Base-by-base conservation (phyloP, 2,329 filamentous ascomycete genomes). In the Venturia carpophila region DNA sequence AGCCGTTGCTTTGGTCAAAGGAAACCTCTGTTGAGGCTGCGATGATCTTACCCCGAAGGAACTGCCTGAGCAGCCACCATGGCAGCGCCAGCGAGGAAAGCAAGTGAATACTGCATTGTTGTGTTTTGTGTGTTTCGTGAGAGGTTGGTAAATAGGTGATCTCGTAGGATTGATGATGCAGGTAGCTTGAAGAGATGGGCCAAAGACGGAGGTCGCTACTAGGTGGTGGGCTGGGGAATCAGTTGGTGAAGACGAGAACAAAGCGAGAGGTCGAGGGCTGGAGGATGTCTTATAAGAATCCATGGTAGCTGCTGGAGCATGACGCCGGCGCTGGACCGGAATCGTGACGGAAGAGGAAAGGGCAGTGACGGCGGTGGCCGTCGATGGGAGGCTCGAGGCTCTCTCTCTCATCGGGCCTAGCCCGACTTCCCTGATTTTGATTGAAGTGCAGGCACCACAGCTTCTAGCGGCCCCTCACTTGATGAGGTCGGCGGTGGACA, bases 91-190 rank as follows among this genome's bases (percentile, higher is more conserved):
- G 73, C 73, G 66, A 77, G 69, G 71, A 76, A 64, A 66, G 72
- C 71, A 66, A 76, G 71, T 61, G 74, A 74, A 65, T 45, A 62
- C 72, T 75, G 76, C 75, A 77, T 77, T 55, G 30, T 67, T 39
- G 65, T 10, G n/a, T n/a, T n/a, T n/a, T n/a, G n/a, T 15, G 30
- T 1, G 30, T 55, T 66, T 2, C 43, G 30, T 39, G n/a, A 13
- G 27, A 39, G 19, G 15, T 11, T 65, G 66, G 66, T 66, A 49
- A 68, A 69, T 63, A 63, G 47, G 37, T 27, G 60, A 19, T 15
- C n/a, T 15, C 21, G 62, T 41, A 63, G 47, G 62, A 63, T 52
- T 37, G 62, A 49, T 63, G 62, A 5, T 60, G 15, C 42, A 61
- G 58, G 58, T 61, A 17, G n/a, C 42, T 43, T 55, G 62, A 49